Evolutionary conservation across 192 early-diverging fungal genomes (phyloP), one percentile per base, ranked within the genome.

Genomic region (Nowakowskiella sp.): DNA sequence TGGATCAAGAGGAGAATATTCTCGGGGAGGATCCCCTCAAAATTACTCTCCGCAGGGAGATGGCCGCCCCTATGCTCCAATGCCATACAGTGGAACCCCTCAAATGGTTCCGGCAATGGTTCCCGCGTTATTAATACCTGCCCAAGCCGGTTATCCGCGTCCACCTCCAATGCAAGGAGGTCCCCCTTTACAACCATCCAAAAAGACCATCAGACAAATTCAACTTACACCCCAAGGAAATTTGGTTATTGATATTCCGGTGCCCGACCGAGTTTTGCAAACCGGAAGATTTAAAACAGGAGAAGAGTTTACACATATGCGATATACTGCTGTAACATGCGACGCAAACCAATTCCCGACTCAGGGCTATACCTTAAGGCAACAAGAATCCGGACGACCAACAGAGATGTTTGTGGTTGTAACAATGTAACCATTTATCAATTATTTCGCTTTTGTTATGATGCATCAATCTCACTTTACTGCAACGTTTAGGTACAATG

Each of bases 331-430:
- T 2, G 86, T 82, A 7, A 91, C 89, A 8, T 85, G 82, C 65
- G 83, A 91, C 57, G 85, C 92, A 3, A 80, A 93, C 59, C 79
- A 93, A 26, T 88, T 88, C 67, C 16, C 58, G 5, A 42, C 63
- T 7, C 59, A 73, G 26, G 80, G 82, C 9, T 88, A 84, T 64
- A 71, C 71, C 8, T 70, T 88, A 23, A 51, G 88, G 19, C 91
- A 72, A 47, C 73, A 80, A 49, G 70, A 89, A 44, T 64, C 81
- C 59, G 70, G 78, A 32, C 74, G 90, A 53, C 58, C 82, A 31
- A 94, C 91, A 1, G 91, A 95, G 67, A 58, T 95, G 39, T 90
- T 91, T 57, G 86, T 92, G 52, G 90, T 95, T 48, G 77, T 95
- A 52, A 94, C 91, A 29, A 93, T 94, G 90, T 90, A 85, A 69